Evolutionary conservation across 768 basidiomycete genomes (phyloP).

Genomic region (Boletus sensibilis): DNA sequence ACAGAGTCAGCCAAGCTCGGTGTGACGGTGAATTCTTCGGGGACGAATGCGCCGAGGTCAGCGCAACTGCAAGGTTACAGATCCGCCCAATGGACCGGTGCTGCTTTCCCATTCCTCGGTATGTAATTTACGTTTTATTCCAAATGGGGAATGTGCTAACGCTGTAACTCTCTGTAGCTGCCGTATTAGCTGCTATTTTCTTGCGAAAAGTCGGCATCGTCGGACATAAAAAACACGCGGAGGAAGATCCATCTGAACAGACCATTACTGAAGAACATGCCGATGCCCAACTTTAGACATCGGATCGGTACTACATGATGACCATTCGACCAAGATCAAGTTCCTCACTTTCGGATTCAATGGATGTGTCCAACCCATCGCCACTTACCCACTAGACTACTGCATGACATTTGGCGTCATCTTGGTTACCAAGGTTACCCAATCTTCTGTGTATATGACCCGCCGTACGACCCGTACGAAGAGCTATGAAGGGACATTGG

Average conservation of each 20-base stretch:
- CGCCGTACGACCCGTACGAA: slow-evolving; percentile 4
- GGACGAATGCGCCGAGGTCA: slow-evolving; percentile 30
- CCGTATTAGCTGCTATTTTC: slow-evolving; percentile 37
- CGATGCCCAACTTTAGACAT: slow-evolving; percentile 4
- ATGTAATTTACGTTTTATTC: not conserved
- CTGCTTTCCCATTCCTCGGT: slow-evolving; percentile 64
- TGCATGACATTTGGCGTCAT: not conserved
- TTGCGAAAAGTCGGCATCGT: slow-evolving; percentile 43
- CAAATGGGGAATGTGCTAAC: not conserved
- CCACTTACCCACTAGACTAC: not conserved
- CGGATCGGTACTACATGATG: not conserved
- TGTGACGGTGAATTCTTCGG: slow-evolving; percentile 29
- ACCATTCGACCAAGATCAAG: not conserved
- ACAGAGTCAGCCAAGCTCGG: slow-evolving; percentile 33
- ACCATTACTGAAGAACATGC: slow-evolving; percentile 17
- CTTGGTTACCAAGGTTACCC: not conserved
- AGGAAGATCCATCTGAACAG: slow-evolving; percentile 20
- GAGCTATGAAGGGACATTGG: not conserved
- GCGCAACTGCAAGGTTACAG: slow-evolving; percentile 55
- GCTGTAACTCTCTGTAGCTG: slow-evolving; percentile 13
- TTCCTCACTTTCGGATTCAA: not conserved
- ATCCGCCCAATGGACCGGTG: slow-evolving; percentile 63
- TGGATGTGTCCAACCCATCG: not conserved
- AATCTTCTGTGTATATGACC: not conserved
- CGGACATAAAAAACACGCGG: slow-evolving; percentile 24